Evolutionary conservation across 1,139 yeast species (phyloP).

Genomic region (Wickerhamomyces sp.): DNA sequence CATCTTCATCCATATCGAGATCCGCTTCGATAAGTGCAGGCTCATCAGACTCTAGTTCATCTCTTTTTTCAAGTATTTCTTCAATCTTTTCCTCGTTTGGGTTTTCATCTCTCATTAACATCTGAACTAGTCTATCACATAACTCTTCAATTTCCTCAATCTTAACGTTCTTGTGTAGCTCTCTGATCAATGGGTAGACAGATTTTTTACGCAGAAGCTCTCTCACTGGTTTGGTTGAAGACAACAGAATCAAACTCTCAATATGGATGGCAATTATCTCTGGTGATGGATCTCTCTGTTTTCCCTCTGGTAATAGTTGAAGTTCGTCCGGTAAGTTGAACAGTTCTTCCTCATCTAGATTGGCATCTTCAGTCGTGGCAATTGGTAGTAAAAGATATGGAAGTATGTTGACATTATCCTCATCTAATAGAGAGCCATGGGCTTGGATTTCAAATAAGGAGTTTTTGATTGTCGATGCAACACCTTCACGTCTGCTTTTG

Average conservation of each 20-base stretch:
- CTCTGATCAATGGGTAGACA: constrained; percentile 80
- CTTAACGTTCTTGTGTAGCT: constrained; percentile 66
- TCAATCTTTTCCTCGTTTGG: constrained; percentile 43
- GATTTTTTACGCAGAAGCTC: constrained; percentile 71
- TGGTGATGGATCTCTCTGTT: constrained; percentile 65
- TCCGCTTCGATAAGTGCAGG: constrained; percentile 2
- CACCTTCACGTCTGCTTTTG: constrained; percentile 83
- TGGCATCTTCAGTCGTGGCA: constrained; percentile 68
- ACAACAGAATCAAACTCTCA: constrained; percentile 70
- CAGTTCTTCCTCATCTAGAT: constrained; percentile 77
- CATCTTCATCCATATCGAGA: constrained; percentile 6
- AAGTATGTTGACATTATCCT: constrained; percentile 56
- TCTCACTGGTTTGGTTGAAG: constrained; percentile 70
- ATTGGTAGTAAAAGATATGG: constrained; percentile 82
- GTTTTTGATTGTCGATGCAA: constrained; percentile 89
- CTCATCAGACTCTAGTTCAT: constrained; percentile 20
- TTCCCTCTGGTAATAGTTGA: constrained; percentile 73
- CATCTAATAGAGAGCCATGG: constrained; percentile 61
- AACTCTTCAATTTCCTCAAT: constrained; percentile 64
- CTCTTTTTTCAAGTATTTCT: constrained; percentile 43
- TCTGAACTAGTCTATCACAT: constrained; percentile 73
- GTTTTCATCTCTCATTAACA: constrained; percentile 89
- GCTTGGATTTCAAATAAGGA: constrained; percentile 73
- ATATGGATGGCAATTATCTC: constrained; percentile 66
- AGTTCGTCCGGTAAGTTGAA: constrained; percentile 86